A percentile compares a stretch with the other conserved stretches of the same genome.
Conservation (phyloP, 192 early-diverging fungal genomes). For the Coemansia sp. region DNA sequence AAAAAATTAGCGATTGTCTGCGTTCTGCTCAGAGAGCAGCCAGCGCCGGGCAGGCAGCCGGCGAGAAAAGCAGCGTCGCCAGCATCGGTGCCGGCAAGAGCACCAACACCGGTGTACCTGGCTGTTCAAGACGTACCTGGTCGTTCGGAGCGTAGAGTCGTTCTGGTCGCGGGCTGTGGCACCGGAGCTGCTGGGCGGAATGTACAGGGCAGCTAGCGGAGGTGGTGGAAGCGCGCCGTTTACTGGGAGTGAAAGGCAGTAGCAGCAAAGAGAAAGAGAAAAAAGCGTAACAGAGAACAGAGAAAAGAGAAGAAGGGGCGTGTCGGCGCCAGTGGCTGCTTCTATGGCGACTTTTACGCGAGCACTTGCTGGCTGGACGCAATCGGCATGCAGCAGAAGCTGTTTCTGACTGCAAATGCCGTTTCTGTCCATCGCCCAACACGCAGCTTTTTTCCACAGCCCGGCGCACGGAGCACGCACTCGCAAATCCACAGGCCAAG, state of each 20-base stretch:
- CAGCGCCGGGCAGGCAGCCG: no score
- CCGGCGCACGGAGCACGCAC: background rate
- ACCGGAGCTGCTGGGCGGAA: background rate
- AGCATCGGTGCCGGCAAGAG: no score
- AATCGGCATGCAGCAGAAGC: background rate
- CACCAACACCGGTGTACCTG: no score
- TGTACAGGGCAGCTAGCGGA: constrained; percentile 1
- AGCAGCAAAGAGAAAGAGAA: background rate
- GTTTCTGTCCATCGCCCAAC: background rate
- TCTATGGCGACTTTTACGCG: background rate
- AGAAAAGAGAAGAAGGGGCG: background rate
- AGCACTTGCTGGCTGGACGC: background rate
- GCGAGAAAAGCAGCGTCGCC: no score
- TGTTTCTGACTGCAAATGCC: background rate
- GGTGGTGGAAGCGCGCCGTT: background rate
- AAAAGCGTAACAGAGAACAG: constrained; percentile 1
- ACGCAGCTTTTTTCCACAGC: background rate
- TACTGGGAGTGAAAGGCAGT: background rate
- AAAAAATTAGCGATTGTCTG: no score
- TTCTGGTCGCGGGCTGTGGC: background rate
- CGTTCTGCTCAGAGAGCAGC: no score
- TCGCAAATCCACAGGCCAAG: background rate
- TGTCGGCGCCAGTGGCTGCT: background rate
- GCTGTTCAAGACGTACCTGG: background rate
- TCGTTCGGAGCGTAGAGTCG: no score